These are phyloP conservation scores for Aspergillus arachidicola DNA, from an alignment of 2,329 filamentous ascomycete species.

Conservation along the genomic window DNA sequence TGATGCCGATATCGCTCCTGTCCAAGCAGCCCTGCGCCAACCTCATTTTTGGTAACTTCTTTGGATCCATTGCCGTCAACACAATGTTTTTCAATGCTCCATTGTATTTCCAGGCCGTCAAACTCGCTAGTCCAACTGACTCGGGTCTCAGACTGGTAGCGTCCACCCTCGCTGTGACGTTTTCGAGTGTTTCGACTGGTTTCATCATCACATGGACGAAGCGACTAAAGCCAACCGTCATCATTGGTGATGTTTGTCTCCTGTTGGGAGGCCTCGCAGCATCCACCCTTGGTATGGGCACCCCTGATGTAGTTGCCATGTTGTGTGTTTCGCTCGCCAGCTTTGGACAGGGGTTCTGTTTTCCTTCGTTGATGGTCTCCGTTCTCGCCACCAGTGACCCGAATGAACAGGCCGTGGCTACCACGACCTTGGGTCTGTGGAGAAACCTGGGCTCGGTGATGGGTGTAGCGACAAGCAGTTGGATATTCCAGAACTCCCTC, in stretches of 20 bases:
- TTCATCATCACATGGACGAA: slow-evolving; percentile 64
- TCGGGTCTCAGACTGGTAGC: slow-evolving; percentile 73
- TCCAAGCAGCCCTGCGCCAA: slow-evolving; percentile 50
- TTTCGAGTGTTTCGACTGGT: slow-evolving; percentile 60
- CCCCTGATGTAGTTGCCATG: slow-evolving; percentile 58
- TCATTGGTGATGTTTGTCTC: slow-evolving; percentile 53
- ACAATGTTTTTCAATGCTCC: slow-evolving; percentile 71
- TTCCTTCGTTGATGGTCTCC: slow-evolving; percentile 66
- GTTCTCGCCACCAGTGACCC: slow-evolving; percentile 63
- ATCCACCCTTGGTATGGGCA: slow-evolving; percentile 52
- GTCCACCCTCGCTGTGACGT: slow-evolving; percentile 60
- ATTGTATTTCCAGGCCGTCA: slow-evolving; percentile 75
- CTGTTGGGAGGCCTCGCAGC: slow-evolving; percentile 57
- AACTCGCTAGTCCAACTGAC: slow-evolving; percentile 67
- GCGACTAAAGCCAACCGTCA: slow-evolving; percentile 62
- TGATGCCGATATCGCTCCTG: slow-evolving; percentile 54
- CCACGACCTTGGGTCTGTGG: slow-evolving; percentile 71
- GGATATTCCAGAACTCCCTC: slow-evolving; percentile 73
- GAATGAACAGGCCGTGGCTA: slow-evolving; percentile 67
- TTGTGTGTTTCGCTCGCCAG: slow-evolving; percentile 59
- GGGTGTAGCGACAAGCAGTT: slow-evolving; percentile 71
- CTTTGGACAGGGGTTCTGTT: slow-evolving; percentile 65
- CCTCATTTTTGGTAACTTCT: slow-evolving; percentile 56
- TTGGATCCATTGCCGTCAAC: slow-evolving; percentile 52
- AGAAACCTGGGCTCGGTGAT: slow-evolving; percentile 71